Evolutionary conservation across 208 protist genomes (phyloP), one percentile per base, ranked within the genome.

Genomic region (Leptomonas pyrrhocoris): DNA sequence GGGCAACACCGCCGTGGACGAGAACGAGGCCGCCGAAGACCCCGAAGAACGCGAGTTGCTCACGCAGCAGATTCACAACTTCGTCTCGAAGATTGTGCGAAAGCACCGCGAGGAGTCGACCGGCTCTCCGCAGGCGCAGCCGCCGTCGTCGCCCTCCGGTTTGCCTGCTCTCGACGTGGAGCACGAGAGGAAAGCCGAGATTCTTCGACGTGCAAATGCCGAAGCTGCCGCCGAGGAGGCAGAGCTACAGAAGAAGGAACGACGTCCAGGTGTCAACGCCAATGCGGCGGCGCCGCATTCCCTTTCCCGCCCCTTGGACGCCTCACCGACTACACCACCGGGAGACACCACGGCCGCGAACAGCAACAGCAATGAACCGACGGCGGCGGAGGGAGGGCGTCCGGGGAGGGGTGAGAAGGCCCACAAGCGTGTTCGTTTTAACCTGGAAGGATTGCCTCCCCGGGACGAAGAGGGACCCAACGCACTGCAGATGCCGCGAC

Each of bases 21-120:
- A 77, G 28, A 63, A 77, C 40, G 72, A 77, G 18, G 64, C 57
- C 36, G 72, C 64, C 48, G 72, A 77, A 55, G 50, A 71, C n/a
- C 64, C 72, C 28, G 72, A 77, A 48, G 62, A 45, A 49, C 62
- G 46, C 0, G 57, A 43, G 50, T 38, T 59, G 21, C 72, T 71
- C 19, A 19, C 56, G 2, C 15, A 61, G 55, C 72, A 77, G 55
- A 58, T 77, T 0, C 53, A 77, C 23, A 40, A 36, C 42, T 77
- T 77, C 50, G 67, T 53, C 28, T 42, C 57, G 0, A 77, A 77
- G 30, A 63, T 77, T n/a, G 56, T 67, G 28, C n/a, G 42, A 49
- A 62, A 77, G n/a, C 56, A 42, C 18, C 62, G 58, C 15, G 53
- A 51, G 19, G 42, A 34, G 42, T 45, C 46, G 9, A 6, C 34